Base-by-base conservation (phyloP, 176 grass and related monocot species). In the Themeda triandra region DNA sequence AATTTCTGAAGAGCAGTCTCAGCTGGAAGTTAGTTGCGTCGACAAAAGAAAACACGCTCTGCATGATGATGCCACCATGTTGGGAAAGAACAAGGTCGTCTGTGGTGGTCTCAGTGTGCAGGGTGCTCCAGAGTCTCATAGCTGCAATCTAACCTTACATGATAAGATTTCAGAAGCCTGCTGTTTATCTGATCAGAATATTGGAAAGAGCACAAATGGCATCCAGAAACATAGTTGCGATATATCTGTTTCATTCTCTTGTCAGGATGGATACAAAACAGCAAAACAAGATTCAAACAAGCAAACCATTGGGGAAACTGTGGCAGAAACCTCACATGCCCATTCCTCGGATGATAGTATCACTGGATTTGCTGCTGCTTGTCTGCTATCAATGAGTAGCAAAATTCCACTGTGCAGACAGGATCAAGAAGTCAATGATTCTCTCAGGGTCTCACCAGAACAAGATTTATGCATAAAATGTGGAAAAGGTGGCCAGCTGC, bases 381-480 rank as follows among this genome's bases (percentile, higher is more conserved):
- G 21, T 56, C 27, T 77, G 71, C 54, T 77, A 8, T 71, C 64
- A 8, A 56, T 82, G 63, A 24, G 40, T 74, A 35, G 42, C 31
- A 72, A 90, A 59, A 66, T 44, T 13, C 59, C 18, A 1, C 40
- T 60, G 39, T 48, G 17, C 44, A n/a, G 37, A 18, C 13, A 83
- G 68, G 66, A 74, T 73, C 80, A 79, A 79, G 79, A 73, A 23
- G 14, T 68, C 66, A 78, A 79, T 73, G 73, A 76, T 78, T 48
- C 31, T 4, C 69, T 71, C 32, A 46, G 31, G 27, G 77, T 78
- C 81, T 1, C 79, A 24, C 21, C 24, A 44, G 69, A 86, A 75
- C 79, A 83, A 85, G 79, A 79, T 82, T 69, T 86, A 49, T 92
- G 90, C 42, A 79, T 83, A 69, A 89, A 86, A 73, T 92, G 90